Evolutionary conservation across 768 basidiomycete species (phyloP), one percentile per base, ranked within the genome.

Genomic region (Lyophyllum semitale): DNA sequence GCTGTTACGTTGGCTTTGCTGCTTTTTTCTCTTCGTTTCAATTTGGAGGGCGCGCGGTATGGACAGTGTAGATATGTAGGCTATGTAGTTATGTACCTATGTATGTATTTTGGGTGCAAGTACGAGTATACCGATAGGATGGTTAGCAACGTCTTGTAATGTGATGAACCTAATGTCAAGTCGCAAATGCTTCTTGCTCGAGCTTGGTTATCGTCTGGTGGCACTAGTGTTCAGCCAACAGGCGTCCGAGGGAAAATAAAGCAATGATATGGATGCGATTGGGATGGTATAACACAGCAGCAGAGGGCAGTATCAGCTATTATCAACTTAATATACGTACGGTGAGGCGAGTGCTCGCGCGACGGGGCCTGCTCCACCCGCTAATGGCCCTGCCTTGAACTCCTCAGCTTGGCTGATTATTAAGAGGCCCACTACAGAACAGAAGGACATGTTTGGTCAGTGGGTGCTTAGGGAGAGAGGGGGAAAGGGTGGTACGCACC

Each of bases 341-440:
- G 74, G 76, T 9, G 73, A 78, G 8, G 63, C 72, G 25, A 75
- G 61, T 38, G 75, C 71, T 26, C 61, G 61, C 23, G 72, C 70
- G 12, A 72, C 60, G 26, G 42, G n/a, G n/a, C n/a, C 48, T 22
- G 72, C 60, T 26, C 71, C 66, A 7, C 70, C 55, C 18, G 66
- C 59, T 33, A 73, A 62, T 4, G 66, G 63, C 1, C 77, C 76
- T 51, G 75, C 73, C 54, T 55, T 66, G 68, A 91, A 89, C 32
- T 87, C 85, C 9, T 62, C 66, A n/a, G 89, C 87, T 37, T 76
- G 69, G 62, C 87, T 76, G 20, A 89, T 83, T 82, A 95, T 88
- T 42, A 95, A 78, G 18, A 95, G 74, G 1, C 93, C 92, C 59
- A 93, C 91, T 94, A 62, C 0, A 35, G 54, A 17, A 46, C 58